Evolutionary conservation across 2,329 filamentous ascomycete genomes (phyloP).

Genomic region (Sclerotinia glacialis): DNA sequence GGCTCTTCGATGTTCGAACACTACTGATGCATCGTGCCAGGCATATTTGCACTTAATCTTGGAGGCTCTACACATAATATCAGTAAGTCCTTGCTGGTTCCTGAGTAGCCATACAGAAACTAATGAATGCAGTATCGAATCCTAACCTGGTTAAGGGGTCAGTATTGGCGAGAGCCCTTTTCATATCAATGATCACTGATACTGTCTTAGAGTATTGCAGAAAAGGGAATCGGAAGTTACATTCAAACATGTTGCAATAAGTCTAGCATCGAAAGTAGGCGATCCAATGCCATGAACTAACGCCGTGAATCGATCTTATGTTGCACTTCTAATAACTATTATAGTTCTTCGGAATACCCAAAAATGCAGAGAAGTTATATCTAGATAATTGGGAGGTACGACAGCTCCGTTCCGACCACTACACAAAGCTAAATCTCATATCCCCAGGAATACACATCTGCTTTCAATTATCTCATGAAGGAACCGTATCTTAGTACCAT

Average conservation of each 20-base stretch:
- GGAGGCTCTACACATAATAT: constrained; percentile 34
- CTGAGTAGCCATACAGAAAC: not conserved
- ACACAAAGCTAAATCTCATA: constrained; percentile 33
- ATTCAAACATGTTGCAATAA: constrained; percentile 29
- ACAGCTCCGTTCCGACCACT: constrained; percentile 33
- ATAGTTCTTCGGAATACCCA: constrained; percentile 37
- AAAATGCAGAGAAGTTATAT: constrained; percentile 31
- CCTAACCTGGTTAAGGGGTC: constrained; percentile 31
- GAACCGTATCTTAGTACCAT: constrained; percentile 47
- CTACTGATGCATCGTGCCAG: not conserved
- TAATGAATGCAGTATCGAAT: constrained; percentile 29
- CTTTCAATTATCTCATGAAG: constrained; percentile 43
- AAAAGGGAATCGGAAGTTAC: constrained; percentile 32
- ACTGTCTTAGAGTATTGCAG: constrained; percentile 28
- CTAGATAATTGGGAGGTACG: constrained; percentile 32
- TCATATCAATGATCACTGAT: constrained; percentile 18
- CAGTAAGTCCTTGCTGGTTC: constrained; percentile 24
- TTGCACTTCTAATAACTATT: not conserved
- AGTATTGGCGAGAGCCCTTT: not conserved
- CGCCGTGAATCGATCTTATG: not conserved
- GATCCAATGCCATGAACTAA: not conserved
- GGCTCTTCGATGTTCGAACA: not conserved
- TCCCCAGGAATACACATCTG: constrained; percentile 1
- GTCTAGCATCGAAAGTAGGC: constrained; percentile 28
- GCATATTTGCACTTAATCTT: constrained; percentile 35